phyloP scores from a whole-genome alignment of 75 land plant genomes.

The Gnetum montanum region DNA sequence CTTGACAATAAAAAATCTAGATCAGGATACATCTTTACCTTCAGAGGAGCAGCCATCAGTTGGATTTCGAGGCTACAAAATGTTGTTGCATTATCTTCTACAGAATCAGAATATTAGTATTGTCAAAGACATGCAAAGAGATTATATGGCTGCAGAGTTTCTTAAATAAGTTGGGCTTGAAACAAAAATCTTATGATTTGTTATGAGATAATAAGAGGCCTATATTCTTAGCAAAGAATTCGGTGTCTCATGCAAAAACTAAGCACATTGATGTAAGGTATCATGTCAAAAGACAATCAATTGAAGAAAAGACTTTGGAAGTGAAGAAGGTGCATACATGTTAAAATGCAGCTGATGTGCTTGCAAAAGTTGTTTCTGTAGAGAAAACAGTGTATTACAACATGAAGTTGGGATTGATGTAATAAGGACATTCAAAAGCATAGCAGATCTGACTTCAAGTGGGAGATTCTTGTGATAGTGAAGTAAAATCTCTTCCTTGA shows the following conservation, averaged over 20 bases:
- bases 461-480: too few species aligned
- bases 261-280: slow-evolving; percentile 1
- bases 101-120: background rate
- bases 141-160: background rate
- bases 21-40: background rate
- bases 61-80: background rate
- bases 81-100: background rate
- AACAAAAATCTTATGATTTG: background rate
- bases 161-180: background rate
- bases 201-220: background rate
- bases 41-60: background rate
- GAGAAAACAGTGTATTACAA: too few species aligned
- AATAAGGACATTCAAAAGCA: too few species aligned
- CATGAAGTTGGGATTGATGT: too few species aligned
- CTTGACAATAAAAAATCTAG: background rate
- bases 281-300: background rate
- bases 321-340: background rate
- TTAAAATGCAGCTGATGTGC: background rate
- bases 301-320: background rate
- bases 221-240: background rate
- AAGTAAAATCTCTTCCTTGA: too few species aligned
- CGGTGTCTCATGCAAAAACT: background rate
- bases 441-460: too few species aligned
- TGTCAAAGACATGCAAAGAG: background rate
- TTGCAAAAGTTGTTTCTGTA: background rate